Evolutionary conservation across 225 moss, liverwort and hornwort genomes (phyloP), one percentile per base, ranked within the genome.

Genomic region (Lunularia cruciata): DNA sequence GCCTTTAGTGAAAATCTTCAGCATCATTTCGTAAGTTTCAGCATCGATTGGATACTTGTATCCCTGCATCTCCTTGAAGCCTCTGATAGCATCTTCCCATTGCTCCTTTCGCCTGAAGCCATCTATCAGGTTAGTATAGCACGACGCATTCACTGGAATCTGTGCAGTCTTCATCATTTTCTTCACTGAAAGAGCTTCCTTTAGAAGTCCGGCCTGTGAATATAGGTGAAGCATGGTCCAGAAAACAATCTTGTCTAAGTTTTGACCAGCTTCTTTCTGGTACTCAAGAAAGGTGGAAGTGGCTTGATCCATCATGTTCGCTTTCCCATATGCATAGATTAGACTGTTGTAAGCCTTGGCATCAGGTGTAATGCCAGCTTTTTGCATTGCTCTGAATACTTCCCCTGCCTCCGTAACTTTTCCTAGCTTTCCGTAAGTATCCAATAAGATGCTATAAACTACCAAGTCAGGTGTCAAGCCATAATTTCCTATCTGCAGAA

Each of bases 11-110:
- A 73, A 84, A 19, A 80, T 72, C 32, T 77, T 84, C 73, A 84
- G 40, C 80, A 80, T 77, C 74, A 68, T 68, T 57, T 73, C 71
- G 25, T 34, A 80, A 27, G 71, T 77, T 11, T 36, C 31, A 22
- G 69, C 67, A 28, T 32, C 67, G 58, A 80, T 72, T 23, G 83
- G 83, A 51, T 77, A 79, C 46, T 79, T 76, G 59, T 79, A 84
- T 47, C 79, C 57, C 74, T 79, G 73, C 83, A 84, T 84, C 67
- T 84, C 83, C 34, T 84, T 84, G 71, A 84, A 84, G 11, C 73
- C 79, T 61, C 76, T 66, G 4, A 63, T 58, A 45, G 79, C 83
- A 48, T 80, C 79, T 45, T 84, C 83, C 80, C 79, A 79, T 16
- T 64, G 72, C 77, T 84, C 74, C 61, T 59, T 43, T 25, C 67